Percentiles rank a stretch among this genome's conserved stretches.
Conservation (phyloP, 345 rosid species). For the Eucalyptus polybractea region DNA sequence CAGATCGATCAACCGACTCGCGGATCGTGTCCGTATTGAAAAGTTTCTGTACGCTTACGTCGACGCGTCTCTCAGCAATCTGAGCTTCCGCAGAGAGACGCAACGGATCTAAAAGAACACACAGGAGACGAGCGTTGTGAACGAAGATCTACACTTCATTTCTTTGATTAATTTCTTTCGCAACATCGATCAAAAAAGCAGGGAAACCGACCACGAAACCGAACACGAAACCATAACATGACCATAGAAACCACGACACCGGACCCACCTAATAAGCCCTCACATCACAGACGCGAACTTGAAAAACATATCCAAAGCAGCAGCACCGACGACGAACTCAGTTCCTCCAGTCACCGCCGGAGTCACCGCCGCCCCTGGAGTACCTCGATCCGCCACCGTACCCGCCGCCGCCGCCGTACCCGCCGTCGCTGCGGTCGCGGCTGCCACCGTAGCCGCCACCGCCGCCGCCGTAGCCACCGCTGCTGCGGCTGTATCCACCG, state of each 20-base stretch:
- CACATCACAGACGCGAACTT: neutral
- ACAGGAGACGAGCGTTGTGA: neutral
- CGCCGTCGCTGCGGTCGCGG: constrained; percentile 12
- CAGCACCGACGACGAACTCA: neutral
- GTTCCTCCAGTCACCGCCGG: constrained; percentile 19
- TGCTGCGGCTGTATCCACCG: constrained; percentile 24
- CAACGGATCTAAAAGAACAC: neutral
- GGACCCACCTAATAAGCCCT: neutral
- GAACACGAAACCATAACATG: neutral
- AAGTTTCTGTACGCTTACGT: too few relatives aligned
- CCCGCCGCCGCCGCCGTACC: constrained; percentile 16
- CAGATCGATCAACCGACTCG: too few relatives aligned
- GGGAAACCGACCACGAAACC: neutral
- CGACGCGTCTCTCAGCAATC: too few relatives aligned
- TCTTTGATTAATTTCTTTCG: neutral
- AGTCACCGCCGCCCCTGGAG: constrained; percentile 23
- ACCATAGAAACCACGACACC: neutral
- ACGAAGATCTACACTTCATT: neutral
- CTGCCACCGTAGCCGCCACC: constrained; percentile 22
- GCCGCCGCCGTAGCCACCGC: constrained; percentile 11
- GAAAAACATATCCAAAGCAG: neutral
- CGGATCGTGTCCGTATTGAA: too few relatives aligned
- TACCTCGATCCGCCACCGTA: neutral
- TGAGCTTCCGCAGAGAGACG: too few relatives aligned
- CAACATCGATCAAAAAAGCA: neutral